Conservation (phyloP, 2,329 filamentous ascomycete genomes). For the Blumeria graminis region DNA sequence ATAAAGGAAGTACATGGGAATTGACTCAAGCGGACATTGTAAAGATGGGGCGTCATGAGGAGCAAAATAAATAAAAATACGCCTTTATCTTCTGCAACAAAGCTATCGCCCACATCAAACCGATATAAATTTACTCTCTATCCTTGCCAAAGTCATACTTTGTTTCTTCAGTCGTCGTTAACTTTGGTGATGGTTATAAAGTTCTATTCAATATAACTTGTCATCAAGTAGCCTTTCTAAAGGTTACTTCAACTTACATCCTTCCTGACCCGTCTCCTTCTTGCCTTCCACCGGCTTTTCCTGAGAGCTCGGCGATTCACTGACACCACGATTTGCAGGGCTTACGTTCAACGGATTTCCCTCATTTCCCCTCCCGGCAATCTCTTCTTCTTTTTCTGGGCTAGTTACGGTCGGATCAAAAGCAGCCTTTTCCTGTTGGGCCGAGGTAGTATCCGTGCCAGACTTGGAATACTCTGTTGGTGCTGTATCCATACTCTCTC, state of each 20-base stretch:
- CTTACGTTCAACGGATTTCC: constrained; percentile 31
- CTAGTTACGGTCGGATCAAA: constrained; percentile 44
- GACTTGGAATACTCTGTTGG: constrained; percentile 43
- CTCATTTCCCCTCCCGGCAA: constrained; percentile 17
- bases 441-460: constrained; percentile 34
- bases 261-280: neutral
- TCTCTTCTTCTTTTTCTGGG: constrained; percentile 33
- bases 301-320: constrained; percentile 13
- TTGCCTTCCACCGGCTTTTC: neutral
- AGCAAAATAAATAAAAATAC: constrained; percentile 5
- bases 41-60: constrained; percentile 22
- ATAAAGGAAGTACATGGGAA: constrained; percentile 22
- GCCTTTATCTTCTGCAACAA: too few species aligned
- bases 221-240: too few species aligned
- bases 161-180: too few species aligned
- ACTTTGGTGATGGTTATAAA: too few species aligned
- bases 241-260: neutral
- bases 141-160: too few species aligned
- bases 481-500: constrained; percentile 38
- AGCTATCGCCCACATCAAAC: too few species aligned
- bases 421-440: constrained; percentile 31
- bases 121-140: too few species aligned
- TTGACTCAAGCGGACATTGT: constrained; percentile 26
- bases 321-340: constrained; percentile 34
- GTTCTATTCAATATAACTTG: too few species aligned